phyloP scores from a whole-genome alignment of 345 rosid genomes.

The Boechera retrofracta region DNA sequence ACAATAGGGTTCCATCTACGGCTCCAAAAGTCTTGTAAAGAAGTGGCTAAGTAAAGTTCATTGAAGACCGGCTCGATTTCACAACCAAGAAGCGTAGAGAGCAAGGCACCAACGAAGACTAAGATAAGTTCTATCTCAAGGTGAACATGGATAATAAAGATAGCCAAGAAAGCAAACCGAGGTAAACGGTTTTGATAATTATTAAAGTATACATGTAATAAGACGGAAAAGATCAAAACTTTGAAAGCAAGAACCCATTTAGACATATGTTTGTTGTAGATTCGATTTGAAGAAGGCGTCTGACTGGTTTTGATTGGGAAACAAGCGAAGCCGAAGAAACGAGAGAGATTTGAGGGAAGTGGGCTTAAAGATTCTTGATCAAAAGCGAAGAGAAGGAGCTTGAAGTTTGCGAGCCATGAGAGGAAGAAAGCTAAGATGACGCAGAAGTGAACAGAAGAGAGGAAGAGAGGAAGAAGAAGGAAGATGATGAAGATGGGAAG shows the following conservation, averaged over 20 bases:
- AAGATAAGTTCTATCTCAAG: constrained; percentile 54
- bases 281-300: constrained; percentile 36
- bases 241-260: constrained; percentile 47
- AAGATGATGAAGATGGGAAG: constrained; percentile 57
- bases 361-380: constrained; percentile 48
- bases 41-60: constrained; percentile 67
- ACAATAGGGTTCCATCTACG: constrained; percentile 78
- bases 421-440: constrained; percentile 54
- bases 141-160: constrained; percentile 45
- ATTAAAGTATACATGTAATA: constrained; percentile 16
- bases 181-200: neutral
- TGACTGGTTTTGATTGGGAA: constrained; percentile 51
- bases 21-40: constrained; percentile 88
- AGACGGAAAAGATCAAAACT: constrained; percentile 34
- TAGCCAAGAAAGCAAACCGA: constrained; percentile 3
- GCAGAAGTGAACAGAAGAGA: constrained; percentile 49
- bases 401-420: constrained; percentile 66
- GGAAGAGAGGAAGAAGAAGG: constrained; percentile 52
- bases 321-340: constrained; percentile 46
- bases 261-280: constrained; percentile 9
- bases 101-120: constrained; percentile 37
- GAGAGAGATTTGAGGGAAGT: constrained; percentile 26
- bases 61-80: constrained; percentile 70
- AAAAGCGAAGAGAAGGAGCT: constrained; percentile 60
- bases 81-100: constrained; percentile 54